phyloP scores from a whole-genome alignment of 257 asterid species.

The Fraxinus excelsior region DNA sequence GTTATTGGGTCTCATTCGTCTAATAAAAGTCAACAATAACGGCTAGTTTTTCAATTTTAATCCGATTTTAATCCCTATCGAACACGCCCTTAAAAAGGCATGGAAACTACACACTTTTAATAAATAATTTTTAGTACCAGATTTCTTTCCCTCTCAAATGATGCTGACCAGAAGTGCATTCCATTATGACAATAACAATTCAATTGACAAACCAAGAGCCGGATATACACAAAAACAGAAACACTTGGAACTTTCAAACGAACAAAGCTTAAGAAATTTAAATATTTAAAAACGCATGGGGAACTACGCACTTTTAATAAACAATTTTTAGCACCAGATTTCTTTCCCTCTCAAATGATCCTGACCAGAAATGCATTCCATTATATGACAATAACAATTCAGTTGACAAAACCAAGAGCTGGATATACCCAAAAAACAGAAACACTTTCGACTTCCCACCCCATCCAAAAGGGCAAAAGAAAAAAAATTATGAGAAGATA shows the following conservation, averaged over 20 bases:
- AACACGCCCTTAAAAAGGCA: too few species aligned
- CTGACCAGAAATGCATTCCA: neutral
- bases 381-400: neutral
- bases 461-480: conserved; percentile 10
- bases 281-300: too few species aligned
- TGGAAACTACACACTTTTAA: too few species aligned
- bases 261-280: neutral
- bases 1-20: too few species aligned
- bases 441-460: neutral
- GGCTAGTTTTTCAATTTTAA: too few species aligned
- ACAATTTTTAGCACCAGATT: too few species aligned
- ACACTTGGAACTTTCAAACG: neutral
- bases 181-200: neutral
- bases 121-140: too few species aligned
- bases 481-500: neutral
- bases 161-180: neutral
- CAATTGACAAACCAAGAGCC: neutral
- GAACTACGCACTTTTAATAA: too few species aligned
- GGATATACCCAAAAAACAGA: neutral
- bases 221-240: neutral
- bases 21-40: too few species aligned
- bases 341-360: too few species aligned
- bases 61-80: too few species aligned
- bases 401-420: neutral
- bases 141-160: too few species aligned